A percentile compares a stretch with the other conserved stretches of the same genome.
phyloP scores from a whole-genome alignment of 2,329 filamentous ascomycete species.

The Sporothrix luriei region DNA sequence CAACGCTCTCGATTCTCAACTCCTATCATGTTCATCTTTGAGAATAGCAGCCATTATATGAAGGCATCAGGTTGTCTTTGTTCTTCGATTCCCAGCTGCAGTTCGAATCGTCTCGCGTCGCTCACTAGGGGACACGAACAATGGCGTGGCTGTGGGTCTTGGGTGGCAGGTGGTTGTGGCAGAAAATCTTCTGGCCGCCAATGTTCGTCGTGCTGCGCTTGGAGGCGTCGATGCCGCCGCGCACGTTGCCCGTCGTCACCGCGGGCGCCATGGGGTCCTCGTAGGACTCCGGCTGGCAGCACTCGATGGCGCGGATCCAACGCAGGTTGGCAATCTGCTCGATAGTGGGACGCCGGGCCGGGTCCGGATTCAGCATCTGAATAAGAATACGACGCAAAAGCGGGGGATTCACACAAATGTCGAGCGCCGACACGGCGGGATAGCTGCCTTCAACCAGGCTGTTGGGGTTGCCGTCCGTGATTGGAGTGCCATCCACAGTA shows the following conservation, averaged over 20 bases:
- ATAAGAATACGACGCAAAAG: slow-evolving; percentile 71
- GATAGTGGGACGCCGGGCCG: slow-evolving; percentile 69
- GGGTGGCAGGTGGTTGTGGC: slow-evolving; percentile 60
- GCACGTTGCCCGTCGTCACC: background rate
- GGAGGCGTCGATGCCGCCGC: slow-evolving; percentile 61
- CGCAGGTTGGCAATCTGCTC: slow-evolving; percentile 67
- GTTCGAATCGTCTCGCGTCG: background rate
- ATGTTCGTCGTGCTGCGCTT: slow-evolving; percentile 54
- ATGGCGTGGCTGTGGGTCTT: slow-evolving; percentile 43
- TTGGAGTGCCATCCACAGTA: slow-evolving; percentile 34
- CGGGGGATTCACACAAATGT: slow-evolving; percentile 65
- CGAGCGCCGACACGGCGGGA: slow-evolving; percentile 66
- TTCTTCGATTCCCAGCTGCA: background rate
- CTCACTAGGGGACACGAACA: slow-evolving; percentile 23
- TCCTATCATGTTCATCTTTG: background rate
- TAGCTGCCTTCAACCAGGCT: slow-evolving; percentile 45
- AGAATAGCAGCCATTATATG: background rate
- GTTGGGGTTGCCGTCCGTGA: slow-evolving; percentile 55
- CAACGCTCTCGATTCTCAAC: background rate
- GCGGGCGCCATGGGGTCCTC: slow-evolving; percentile 55
- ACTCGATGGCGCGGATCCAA: slow-evolving; percentile 76
- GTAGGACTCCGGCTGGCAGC: slow-evolving; percentile 73
- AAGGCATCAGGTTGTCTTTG: background rate
- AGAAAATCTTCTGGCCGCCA: slow-evolving; percentile 56
- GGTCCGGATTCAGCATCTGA: slow-evolving; percentile 81